Evolutionary conservation across 2,329 filamentous ascomycete genomes (phyloP).

Genomic region (Penicillium sp.): DNA sequence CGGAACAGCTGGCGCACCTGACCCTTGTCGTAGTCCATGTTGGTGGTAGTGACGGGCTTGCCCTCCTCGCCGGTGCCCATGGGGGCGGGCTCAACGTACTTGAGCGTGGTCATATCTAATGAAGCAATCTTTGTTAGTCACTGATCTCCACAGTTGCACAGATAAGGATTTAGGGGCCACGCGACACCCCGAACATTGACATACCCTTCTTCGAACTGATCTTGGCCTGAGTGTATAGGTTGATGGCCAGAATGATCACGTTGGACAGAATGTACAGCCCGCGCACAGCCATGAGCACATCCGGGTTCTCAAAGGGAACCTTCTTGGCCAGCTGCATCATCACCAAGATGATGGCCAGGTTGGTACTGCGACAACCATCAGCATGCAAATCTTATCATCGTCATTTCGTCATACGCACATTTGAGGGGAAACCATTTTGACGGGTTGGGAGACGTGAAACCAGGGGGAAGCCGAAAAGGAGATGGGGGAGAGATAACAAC

Average conservation of each 20-base stretch:
- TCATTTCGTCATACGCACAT: slow-evolving; percentile 51
- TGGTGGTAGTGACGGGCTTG: slow-evolving; percentile 93
- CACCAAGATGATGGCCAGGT: slow-evolving; percentile 89
- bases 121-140: background rate
- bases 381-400: background rate
- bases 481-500: slow-evolving; percentile 5
- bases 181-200: slow-evolving; percentile 26
- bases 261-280: slow-evolving; percentile 69
- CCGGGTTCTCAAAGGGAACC: slow-evolving; percentile 89
- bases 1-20: slow-evolving; percentile 86
- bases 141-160: background rate
- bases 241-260: slow-evolving; percentile 78
- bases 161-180: background rate
- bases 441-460: slow-evolving; percentile 17
- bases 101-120: slow-evolving; percentile 90
- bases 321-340: slow-evolving; percentile 99
- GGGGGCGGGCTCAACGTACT: slow-evolving; percentile 94
- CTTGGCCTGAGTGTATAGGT: slow-evolving; percentile 78
- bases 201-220: slow-evolving; percentile 98
- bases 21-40: slow-evolving; percentile 88
- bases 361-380: slow-evolving; percentile 61
- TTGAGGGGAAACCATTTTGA: slow-evolving; percentile 66
- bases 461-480: slow-evolving; percentile 2
- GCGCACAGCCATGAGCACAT: slow-evolving; percentile 64
- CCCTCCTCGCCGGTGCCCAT: slow-evolving; percentile 93